Evolutionary conservation across 768 basidiomycete genomes (phyloP).

Genomic region (Tylopilus balloui): DNA sequence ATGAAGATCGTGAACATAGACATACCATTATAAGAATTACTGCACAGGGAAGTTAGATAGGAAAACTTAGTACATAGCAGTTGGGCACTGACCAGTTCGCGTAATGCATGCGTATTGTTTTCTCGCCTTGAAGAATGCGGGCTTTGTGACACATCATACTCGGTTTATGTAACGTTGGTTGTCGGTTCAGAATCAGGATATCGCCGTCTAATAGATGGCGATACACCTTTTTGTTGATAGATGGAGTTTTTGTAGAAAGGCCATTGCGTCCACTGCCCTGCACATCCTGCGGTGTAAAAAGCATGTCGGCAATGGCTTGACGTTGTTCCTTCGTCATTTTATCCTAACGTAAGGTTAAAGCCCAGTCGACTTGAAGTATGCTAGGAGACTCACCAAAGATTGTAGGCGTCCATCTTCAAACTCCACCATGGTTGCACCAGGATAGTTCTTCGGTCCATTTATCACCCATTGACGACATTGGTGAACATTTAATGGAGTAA

Average conservation of each 20-base stretch:
- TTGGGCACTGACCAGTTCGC: conserved; percentile 80
- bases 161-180: conserved; percentile 97
- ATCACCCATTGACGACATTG: conserved; percentile 87
- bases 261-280: conserved; percentile 44
- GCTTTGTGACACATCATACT: conserved; percentile 99
- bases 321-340: conserved; percentile 84
- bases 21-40: conserved; percentile 96
- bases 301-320: conserved; percentile 91
- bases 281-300: conserved; percentile 84
- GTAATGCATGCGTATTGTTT: conserved; percentile 99
- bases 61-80: background rate
- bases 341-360: conserved; percentile 47
- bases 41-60: conserved; percentile 33
- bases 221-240: conserved; percentile 96
- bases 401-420: conserved; percentile 90
- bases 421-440: conserved; percentile 92
- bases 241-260: conserved; percentile 69
- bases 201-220: conserved; percentile 94
- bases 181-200: conserved; percentile 91
- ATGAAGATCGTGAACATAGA: conserved; percentile 5
- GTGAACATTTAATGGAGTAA: conserved; percentile 86
- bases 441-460: conserved; percentile 81
- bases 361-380: conserved; percentile 1
- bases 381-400: conserved; percentile 53
- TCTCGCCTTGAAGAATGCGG: conserved; percentile 88